Base-by-base conservation (phyloP, 108 stramenopile species). In the Bacterosira constricta region DNA sequence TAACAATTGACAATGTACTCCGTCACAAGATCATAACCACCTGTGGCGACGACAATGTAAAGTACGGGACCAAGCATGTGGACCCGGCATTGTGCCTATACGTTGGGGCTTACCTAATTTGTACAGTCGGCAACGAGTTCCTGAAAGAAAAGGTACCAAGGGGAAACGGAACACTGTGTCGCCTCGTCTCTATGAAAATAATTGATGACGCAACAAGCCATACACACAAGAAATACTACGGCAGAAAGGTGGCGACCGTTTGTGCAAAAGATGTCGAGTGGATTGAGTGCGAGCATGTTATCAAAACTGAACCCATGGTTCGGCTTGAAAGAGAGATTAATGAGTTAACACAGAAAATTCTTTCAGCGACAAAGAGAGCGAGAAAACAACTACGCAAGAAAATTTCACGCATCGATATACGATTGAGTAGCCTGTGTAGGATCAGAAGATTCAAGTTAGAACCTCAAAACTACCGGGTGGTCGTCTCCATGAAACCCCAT, bases 1-100 rank as follows among this genome's bases (percentile, higher is more conserved):
- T 11, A 42, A 30, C 10, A 60, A 61, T 61, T 20, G n/a, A 60
- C 41, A 47, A 27, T 3, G 35, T n/a, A 23, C 47, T 71, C 42
- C 2, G 42, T 5, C 18, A 71, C 37, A 5, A 27, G 6, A 71
- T 71, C n/a, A 44, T 47, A 6, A 60, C 58, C 17, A 71, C 58
- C 15, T 71, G 58, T 38, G 58, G 58, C 10, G 69, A 71, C 31
- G 69, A 17, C 0, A 52, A 61, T 25, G 42, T 71, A 26, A 61
- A 30, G 30, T 12, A 17, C 3, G 58, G 58, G 13, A 50, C 46
- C 12, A 71, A 71, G 30, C 59, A 61, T 37, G 37, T 61, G 4
- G 69, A 71, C 46, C 58, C 69, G 4, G 58, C 42, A 3, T 37
- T 71, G 34, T 71, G 69, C 30, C 20, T 71, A 25, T 71, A 60